phyloP scores from a whole-genome alignment of 1,139 yeast genomes.

The Taphrina wiesneri region DNA sequence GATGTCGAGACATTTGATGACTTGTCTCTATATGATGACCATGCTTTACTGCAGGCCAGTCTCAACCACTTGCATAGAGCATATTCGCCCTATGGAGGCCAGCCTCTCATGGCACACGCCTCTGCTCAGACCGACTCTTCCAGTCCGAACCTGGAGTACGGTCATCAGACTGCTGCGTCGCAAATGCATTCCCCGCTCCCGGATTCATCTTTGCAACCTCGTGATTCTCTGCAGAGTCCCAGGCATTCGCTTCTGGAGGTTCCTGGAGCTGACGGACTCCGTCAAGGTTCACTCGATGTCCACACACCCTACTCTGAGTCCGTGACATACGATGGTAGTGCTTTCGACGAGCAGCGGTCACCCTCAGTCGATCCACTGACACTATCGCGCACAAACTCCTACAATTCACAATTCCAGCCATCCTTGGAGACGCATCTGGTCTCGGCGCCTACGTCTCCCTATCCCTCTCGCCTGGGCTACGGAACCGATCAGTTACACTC shows the following conservation, averaged over 20 bases:
- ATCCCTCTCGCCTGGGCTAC: not conserved
- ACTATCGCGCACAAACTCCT: conserved; percentile 26
- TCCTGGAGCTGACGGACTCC: not conserved
- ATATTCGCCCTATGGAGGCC: not conserved
- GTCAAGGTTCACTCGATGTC: conserved; percentile 6
- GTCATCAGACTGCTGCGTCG: not conserved
- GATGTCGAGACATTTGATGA: not conserved
- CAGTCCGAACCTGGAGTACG: not conserved
- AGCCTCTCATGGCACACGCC: not conserved
- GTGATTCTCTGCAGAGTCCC: not conserved
- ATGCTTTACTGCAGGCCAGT: not conserved
- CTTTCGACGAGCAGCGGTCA: conserved; percentile 16
- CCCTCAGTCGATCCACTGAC: conserved; percentile 18
- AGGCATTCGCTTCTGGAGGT: not conserved
- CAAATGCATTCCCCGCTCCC: not conserved
- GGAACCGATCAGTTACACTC: not conserved
- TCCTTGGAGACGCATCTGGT: not conserved
- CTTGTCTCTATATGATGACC: not conserved
- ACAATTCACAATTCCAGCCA: conserved; percentile 20
- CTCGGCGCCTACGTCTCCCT: conserved; percentile 14
- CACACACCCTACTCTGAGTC: conserved; percentile 28
- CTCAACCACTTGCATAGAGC: not conserved
- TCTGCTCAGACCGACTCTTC: not conserved
- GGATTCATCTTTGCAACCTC: not conserved
- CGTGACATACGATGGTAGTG: conserved; percentile 12